Base-by-base conservation (phyloP, 345 rosid genomes). In the Eucalyptus microcorys region DNA sequence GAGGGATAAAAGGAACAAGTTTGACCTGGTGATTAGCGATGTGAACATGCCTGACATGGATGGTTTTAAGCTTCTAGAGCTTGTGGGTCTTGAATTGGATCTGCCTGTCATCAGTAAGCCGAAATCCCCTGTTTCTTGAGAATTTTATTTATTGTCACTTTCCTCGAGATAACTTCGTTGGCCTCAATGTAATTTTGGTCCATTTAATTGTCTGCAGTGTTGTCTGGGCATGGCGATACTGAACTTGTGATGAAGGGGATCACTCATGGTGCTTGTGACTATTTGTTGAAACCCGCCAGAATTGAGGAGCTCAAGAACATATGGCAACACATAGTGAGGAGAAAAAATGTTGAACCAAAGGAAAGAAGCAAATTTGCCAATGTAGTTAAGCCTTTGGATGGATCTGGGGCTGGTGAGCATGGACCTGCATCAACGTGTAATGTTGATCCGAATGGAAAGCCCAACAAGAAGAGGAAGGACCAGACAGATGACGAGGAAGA, bases 301-400 rank as follows among this genome's bases (percentile, higher is more conserved):
- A 90, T 96, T 43, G 99, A 98, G 93, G 99, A 95, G 93, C 91
- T 97, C 81, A 95, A 95, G 89, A 98, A 97, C 92, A 97, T 98
- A 91, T 98, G 99, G 99, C 99, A 98, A 90, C 99, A 98, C 91
- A 95, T 98, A 7, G 92, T 96, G 81, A 93, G 99, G 93, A 95
- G 91, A 90, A 94, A 89, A 92, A 96, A 93, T 86, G 34, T 90
- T 52, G 91, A 91, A 8, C 50, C 89, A 22, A 93, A 93, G 94
- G 95, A 92, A 59, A 89, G 83, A 64, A 89, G 88, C 47, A 59
- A 91, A 84, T 88, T 89, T 80, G 88, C 91, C 66, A 89, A 90
- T 48, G 91, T 87, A 53, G 94, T 93, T 55, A 94, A 88, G 91
- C 87, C 90, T 87, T 88, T 86, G 17, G 91, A 90, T 3, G 93